These are phyloP conservation scores for Orbilia ellipsospora DNA, from an alignment of 2,329 filamentous ascomycete species.

Conservation along the genomic window DNA sequence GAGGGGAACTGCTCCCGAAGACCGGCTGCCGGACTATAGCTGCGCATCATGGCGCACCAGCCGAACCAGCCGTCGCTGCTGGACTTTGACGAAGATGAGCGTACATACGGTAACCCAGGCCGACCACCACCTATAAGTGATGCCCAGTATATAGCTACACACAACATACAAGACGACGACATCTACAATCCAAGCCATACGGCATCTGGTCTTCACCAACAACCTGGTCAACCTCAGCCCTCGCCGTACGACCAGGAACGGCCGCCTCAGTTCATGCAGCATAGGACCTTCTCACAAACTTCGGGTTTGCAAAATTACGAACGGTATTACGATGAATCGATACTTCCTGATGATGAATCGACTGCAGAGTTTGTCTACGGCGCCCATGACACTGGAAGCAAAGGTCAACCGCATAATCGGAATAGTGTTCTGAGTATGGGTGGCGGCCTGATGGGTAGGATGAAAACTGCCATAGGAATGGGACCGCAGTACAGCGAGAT, in stretches of 20 bases:
- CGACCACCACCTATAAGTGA: constrained; percentile 57
- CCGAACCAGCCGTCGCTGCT: constrained; percentile 56
- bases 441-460: constrained; percentile 84
- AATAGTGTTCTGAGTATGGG: constrained; percentile 90
- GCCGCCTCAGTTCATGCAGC: constrained; percentile 59
- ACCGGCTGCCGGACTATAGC: constrained; percentile 34
- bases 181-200: constrained; percentile 44
- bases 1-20: constrained; percentile 40
- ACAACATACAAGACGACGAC: constrained; percentile 54
- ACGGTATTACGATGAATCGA: constrained; percentile 81
- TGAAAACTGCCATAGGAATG: constrained; percentile 92
- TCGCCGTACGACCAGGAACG: constrained; percentile 62
- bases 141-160: constrained; percentile 57
- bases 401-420: constrained; percentile 69
- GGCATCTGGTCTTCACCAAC: constrained; percentile 38
- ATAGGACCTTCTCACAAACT: constrained; percentile 74
- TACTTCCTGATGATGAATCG: constrained; percentile 74
- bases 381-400: constrained; percentile 78
- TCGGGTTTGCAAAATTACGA: constrained; percentile 89
- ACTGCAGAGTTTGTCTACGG: constrained; percentile 79
- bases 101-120: constrained; percentile 59
- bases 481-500: constrained; percentile 91
- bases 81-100: constrained; percentile 59
- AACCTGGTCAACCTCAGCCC: constrained; percentile 57
- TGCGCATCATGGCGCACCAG: constrained; percentile 55